Base-by-base conservation (phyloP, 192 early-diverging fungal genomes). In the Backusella macrospora region DNA sequence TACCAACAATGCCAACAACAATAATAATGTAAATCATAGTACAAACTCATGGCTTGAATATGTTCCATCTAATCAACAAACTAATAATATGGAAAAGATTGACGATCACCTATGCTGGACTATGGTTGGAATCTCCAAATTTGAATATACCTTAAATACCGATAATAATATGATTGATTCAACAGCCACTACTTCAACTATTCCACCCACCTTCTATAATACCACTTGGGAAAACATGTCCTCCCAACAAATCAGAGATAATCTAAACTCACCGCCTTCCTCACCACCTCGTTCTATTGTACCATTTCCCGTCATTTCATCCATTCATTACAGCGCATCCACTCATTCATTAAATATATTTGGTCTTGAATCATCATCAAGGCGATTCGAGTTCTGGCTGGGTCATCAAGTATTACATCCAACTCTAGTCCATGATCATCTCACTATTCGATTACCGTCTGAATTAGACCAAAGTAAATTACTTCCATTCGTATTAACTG, bases 21-120 rank as follows among this genome's bases (percentile, higher is more conserved):
- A 21, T 46, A 37, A 42, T 21, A 44, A 44, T 13, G 26, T 0
- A 8, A 63, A 72, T 10, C 71, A 72, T 23, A 72, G 63, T 45
- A 38, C 71, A 26, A 72, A 62, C 63, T 62, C 71, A 4, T 72
- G 62, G 55, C 29, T 64, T 29, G 71, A 72, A 34, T 45, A 64
- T 6, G 12, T 62, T n/a, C 42, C 59, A 12, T 72, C 71, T 26
- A 66, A 39, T 26, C 64, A 62, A 42, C 48, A 23, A 29, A 64
- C 16, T 21, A 62, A 48, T 29, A n/a, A 38, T 2, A 72, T 43
- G 6, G 79, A 83, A 70, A 82, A 81, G 65, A 82, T 92, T 13
- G 91, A 93, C 76, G 92, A 94, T 71, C 89, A 89, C 72, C 81
- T 93, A 49, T 94, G 93, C 84, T 94, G 93, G 93, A 94, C 93